Base-by-base conservation (phyloP, 495 filamentous ascomycete genomes). In the Penicillium parvum region DNA sequence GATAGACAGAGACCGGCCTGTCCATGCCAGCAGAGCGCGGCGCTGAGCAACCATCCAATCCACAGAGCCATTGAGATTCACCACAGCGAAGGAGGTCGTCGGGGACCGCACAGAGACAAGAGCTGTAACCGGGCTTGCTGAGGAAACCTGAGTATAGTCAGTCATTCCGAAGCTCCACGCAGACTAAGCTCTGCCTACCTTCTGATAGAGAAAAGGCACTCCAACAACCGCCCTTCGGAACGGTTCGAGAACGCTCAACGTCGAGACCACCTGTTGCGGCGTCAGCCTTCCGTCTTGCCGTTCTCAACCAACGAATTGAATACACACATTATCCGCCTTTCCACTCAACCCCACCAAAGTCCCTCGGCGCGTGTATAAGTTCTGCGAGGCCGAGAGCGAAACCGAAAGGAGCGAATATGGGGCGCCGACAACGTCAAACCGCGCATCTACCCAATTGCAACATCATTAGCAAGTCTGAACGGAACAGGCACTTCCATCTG, bases 41-140 rank as follows among this genome's bases (percentile, higher is more conserved):
- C 86, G 73, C 60, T 95, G 90, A 8, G 85, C 75, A 19, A 98
- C 68, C 74, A 91, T 89, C 92, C 94, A 98, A 69, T 98, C 92
- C 44, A 85, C 78, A n/a, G 88, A 87, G 20, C 92, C 92, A 73
- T 98, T 87, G 25, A 98, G 78, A 54, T 90, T 81, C 12, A 98
- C 73, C 12, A 95, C 80, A 14, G 82, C 80, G 53, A 98, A 90
- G 7, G 89, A 90, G 0, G 90, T 88, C 34, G 79, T 75, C 5
- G 85, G 80, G 2, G 88, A 86, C 61, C 88, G 92, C 21, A 90
- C 87, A 16, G 87, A 85, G 40, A 98, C 82, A 43, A 97, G 70
- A 22, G 87, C 86, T 5, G 83, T 90, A 46, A 96, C 78, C 2
- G 91, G 90, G 30, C 76, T 86, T 2, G 90, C 86, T 1, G 90